These are phyloP conservation scores for Colletotrichum abscissum DNA, from an alignment of 2,329 filamentous ascomycete genomes.

Conservation along the genomic window DNA sequence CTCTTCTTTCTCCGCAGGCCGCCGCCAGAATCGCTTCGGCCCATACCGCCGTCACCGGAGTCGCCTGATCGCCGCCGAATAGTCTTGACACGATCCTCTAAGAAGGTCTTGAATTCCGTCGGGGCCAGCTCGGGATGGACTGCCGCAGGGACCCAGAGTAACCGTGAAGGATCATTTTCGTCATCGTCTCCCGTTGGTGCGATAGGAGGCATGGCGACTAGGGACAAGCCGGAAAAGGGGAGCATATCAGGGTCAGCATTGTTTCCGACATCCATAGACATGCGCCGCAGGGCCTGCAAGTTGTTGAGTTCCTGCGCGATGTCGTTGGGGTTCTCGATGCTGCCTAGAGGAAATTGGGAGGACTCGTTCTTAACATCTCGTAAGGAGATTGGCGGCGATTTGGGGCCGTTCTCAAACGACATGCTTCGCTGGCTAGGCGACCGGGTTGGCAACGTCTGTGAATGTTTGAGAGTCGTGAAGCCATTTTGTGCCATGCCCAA, in stretches of 20 bases:
- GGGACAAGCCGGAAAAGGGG: constrained; percentile 72
- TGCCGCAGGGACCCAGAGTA: constrained; percentile 96
- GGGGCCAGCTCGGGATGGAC: constrained; percentile 95
- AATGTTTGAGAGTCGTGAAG: constrained; percentile 51
- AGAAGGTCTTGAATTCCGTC: constrained; percentile 95
- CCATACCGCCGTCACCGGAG: constrained; percentile 64
- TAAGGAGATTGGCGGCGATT: constrained; percentile 64
- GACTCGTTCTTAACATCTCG: constrained; percentile 70
- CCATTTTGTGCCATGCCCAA: constrained; percentile 43
- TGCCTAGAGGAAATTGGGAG: constrained; percentile 85
- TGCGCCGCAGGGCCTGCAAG: constrained; percentile 86
- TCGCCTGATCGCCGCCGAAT: constrained; percentile 87
- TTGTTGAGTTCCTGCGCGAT: constrained; percentile 95
- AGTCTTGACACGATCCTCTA: constrained; percentile 91
- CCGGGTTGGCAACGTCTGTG: constrained; percentile 53
- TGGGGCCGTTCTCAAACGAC: constrained; percentile 53
- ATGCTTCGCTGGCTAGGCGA: constrained; percentile 53
- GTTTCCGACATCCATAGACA: constrained; percentile 94
- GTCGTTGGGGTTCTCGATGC: constrained; percentile 89
- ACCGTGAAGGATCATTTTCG: constrained; percentile 86
- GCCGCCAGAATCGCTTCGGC: constrained; percentile 67
- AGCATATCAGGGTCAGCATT: constrained; percentile 80
- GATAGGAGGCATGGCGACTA: constrained; percentile 77
- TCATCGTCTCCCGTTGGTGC: constrained; percentile 80
- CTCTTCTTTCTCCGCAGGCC: constrained; percentile 86